Base-by-base conservation (phyloP, 805 yeast genomes). In the Zygosaccharomyces gambellarensis region DNA sequence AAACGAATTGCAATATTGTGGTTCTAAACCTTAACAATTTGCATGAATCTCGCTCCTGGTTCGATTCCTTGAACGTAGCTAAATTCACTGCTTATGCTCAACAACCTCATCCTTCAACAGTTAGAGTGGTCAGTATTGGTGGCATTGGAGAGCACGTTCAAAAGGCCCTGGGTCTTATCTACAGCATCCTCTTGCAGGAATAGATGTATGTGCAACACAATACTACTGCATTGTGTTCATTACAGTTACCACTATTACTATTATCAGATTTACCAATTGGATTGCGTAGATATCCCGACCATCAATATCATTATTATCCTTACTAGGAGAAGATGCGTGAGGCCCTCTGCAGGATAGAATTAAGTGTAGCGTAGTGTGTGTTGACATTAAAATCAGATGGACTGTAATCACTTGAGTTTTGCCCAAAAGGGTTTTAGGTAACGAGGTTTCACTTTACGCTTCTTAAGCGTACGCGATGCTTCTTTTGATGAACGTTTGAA, bases 41-140 rank as follows among this genome's bases (percentile, higher is more conserved):
- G n/a, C 67, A 64, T 47, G 70, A 67, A 51, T 62, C 71, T 0
- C 52, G 54, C 3, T 47, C 59, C 3, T 67, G 71, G 71, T 61
- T 67, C 44, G 51, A 55, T 22, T 45, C 60, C 2, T 44, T 67
- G 12, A 55, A 61, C n/a, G 30, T 61, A 5, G 27, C 57, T 10
- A 57, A 57, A 39, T 57, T 55, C 39, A 61, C 69, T 5, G 43
- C 42, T 12, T 36, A 52, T n/a, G 39, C 47, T 3, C 61, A 57
- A 31, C 48, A 43, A 14, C 68, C 68, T 17, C 69, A 64, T 42
- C 65, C 66, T n/a, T 60, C 63, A 29, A 61, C 69, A 11, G 59
- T 61, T 5, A 53, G 67, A 36, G 61, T 62, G 3, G 53, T 65
- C 0, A 63, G 66, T 38, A 57, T 65, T 22, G 70, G 70, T 31